Evolutionary conservation across 495 filamentous ascomycete species (phyloP).

Genomic region (Xylaria castorea): DNA sequence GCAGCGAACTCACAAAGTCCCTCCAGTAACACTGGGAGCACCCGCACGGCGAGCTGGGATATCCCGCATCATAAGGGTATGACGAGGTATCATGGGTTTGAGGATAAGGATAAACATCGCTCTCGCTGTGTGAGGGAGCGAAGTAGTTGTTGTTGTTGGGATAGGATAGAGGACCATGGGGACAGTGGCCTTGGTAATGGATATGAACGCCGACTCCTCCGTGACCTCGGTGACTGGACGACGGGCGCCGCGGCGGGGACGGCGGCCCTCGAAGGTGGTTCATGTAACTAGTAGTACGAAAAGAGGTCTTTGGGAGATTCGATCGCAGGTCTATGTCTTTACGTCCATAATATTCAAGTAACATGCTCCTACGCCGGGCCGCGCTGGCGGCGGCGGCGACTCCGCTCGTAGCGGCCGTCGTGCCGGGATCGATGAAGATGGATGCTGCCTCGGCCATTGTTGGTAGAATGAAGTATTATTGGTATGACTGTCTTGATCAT

Average conservation of each 20-base stretch:
- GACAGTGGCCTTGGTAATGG: conserved; percentile 24
- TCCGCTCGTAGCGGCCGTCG: conserved; percentile 6
- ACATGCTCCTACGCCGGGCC: background rate
- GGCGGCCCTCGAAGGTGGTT: conserved; percentile 22
- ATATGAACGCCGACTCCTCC: conserved; percentile 17
- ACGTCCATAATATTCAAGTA: background rate
- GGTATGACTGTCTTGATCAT: conserved; percentile 1
- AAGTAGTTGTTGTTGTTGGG: background rate
- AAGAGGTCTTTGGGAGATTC: background rate
- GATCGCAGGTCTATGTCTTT: background rate
- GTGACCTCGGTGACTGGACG: background rate
- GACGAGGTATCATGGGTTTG: conserved; percentile 1
- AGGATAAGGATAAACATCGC: background rate
- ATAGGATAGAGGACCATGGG: background rate
- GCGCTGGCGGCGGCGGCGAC: conserved; percentile 12
- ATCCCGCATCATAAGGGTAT: conserved; percentile 25
- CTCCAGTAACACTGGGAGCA: conserved; percentile 34
- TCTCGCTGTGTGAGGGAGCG: background rate
- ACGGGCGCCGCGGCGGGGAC: background rate
- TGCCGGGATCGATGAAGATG: background rate
- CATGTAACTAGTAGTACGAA: conserved; percentile 25
- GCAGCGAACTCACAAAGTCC: conserved; percentile 34
- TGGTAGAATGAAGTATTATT: background rate
- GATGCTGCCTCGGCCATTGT: background rate
- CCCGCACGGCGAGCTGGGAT: conserved; percentile 22